phyloP scores from a whole-genome alignment of 495 filamentous ascomycete genomes.

The Aspergillus avenaceus region DNA sequence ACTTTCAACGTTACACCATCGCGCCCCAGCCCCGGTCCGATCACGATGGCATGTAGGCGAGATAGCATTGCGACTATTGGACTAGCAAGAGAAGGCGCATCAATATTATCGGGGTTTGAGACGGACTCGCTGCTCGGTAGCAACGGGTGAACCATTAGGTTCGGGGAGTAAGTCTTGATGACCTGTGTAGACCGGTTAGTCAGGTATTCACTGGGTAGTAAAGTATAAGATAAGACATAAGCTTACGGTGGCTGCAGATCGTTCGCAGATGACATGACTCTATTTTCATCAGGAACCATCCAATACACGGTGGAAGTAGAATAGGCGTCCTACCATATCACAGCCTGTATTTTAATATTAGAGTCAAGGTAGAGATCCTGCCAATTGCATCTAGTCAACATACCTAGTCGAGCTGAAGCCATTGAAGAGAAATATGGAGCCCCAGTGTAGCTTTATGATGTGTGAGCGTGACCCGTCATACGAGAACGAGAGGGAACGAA shows the following conservation, averaged over 20 bases:
- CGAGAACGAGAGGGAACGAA: conserved; percentile 21
- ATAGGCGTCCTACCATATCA: conserved; percentile 61
- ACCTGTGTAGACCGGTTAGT: conserved; percentile 39
- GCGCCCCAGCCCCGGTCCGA: conserved; percentile 87
- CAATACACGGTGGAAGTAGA: neutral
- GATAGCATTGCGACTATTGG: conserved; percentile 75
- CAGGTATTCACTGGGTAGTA: neutral
- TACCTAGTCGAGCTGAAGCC: conserved; percentile 79
- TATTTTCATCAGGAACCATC: conserved; percentile 30
- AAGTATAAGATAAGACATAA: neutral
- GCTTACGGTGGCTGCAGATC: conserved; percentile 62
- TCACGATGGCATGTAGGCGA: conserved; percentile 86
- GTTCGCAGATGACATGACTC: conserved; percentile 97
- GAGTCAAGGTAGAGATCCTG: neutral
- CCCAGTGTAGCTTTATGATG: conserved; percentile 70
- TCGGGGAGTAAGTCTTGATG: conserved; percentile 96
- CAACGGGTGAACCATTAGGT: conserved; percentile 96
- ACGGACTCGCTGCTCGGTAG: conserved; percentile 67
- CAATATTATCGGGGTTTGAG: conserved; percentile 35
- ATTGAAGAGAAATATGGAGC: conserved; percentile 98
- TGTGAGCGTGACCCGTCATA: conserved; percentile 13
- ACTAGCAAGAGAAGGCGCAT: conserved; percentile 58
- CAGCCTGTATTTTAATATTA: conserved; percentile 51
- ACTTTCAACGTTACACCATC: conserved; percentile 89
- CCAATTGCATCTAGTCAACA: neutral